Conservation (phyloP, 768 basidiomycete species). For the Kwoniella sp. region DNA sequence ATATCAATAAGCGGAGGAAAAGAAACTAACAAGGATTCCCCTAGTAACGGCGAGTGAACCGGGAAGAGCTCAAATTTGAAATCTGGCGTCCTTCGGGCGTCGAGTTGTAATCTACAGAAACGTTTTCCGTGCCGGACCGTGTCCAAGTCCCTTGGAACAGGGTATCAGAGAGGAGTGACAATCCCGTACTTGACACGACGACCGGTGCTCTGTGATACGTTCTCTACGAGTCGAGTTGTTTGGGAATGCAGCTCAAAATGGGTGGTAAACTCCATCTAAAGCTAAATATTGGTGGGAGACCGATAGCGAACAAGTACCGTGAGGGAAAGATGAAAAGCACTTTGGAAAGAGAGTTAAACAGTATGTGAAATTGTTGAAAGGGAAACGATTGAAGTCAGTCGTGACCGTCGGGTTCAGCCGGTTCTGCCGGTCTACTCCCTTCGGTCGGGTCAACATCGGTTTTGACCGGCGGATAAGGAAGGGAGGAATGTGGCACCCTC, state of each 20-base stretch:
- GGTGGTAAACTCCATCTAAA: slow-evolving; percentile 84
- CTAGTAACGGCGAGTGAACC: slow-evolving; percentile 84
- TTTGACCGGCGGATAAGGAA: slow-evolving; percentile 65
- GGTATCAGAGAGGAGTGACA: slow-evolving; percentile 63
- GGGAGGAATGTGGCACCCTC: slow-evolving; percentile 66
- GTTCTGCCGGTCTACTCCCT: slow-evolving; percentile 63
- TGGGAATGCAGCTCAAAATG: slow-evolving; percentile 82
- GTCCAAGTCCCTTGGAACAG: slow-evolving; percentile 79
- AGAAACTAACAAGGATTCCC: slow-evolving; percentile 89
- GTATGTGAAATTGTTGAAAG: slow-evolving; percentile 80
- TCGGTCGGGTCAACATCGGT: slow-evolving; percentile 70
- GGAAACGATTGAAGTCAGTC: slow-evolving; percentile 76
- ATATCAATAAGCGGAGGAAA: slow-evolving; percentile 89
- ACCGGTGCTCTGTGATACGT: slow-evolving; percentile 68
- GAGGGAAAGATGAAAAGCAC: slow-evolving; percentile 81
- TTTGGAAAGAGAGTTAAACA: slow-evolving; percentile 79
- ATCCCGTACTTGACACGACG: slow-evolving; percentile 65
- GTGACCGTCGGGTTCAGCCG: slow-evolving; percentile 63
- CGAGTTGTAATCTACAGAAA: slow-evolving; percentile 81
- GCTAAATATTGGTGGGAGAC: slow-evolving; percentile 80
- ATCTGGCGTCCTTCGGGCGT: slow-evolving; percentile 67
- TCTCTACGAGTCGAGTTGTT: slow-evolving; percentile 81
- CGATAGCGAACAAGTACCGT: slow-evolving; percentile 82
- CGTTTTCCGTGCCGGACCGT: slow-evolving; percentile 69
- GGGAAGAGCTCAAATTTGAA: slow-evolving; percentile 82